phyloP scores from a whole-genome alignment of 140 eudicot species.

The Senecio squalidus region DNA sequence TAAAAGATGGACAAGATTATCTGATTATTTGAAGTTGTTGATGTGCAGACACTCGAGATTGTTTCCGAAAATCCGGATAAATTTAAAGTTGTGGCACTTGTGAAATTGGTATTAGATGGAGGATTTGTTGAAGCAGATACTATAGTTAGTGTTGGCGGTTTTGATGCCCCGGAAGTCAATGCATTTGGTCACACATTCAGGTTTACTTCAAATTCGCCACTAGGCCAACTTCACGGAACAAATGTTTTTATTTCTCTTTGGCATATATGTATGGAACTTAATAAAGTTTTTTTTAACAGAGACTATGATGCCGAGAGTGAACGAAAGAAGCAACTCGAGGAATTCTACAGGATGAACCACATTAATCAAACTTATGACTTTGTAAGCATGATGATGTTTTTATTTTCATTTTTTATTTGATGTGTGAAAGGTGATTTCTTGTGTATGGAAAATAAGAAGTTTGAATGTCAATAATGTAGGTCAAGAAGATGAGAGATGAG shows the following conservation, averaged over 20 bases:
- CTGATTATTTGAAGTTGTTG: no score
- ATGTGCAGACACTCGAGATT: no score
- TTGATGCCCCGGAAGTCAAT: conserved; percentile 61
- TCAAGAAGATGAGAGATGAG: conserved; percentile 68
- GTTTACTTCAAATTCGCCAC: no score
- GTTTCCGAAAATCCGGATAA: no score
- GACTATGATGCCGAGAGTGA: conserved; percentile 45
- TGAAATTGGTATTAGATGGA: conserved; percentile 59
- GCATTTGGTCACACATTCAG: no score
- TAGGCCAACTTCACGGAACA: not conserved
- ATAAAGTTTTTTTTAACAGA: no score
- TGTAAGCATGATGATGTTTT: not conserved
- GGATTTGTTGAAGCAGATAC: conserved; percentile 43
- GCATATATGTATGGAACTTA: not conserved
- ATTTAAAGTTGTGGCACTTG: no score
- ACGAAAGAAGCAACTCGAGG: conserved; percentile 61
- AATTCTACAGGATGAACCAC: conserved; percentile 61
- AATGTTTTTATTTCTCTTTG: no score
- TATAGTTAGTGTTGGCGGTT: conserved; percentile 36
- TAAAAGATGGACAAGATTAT: no score
- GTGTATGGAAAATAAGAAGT: not conserved
- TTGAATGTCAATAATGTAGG: conserved; percentile 30
- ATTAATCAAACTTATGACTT: conserved; percentile 70
- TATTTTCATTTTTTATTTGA: not conserved
- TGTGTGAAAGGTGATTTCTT: not conserved